Evolutionary conservation across 2,329 filamentous ascomycete genomes (phyloP).

Genomic region (Polytolypa hystricis): DNA sequence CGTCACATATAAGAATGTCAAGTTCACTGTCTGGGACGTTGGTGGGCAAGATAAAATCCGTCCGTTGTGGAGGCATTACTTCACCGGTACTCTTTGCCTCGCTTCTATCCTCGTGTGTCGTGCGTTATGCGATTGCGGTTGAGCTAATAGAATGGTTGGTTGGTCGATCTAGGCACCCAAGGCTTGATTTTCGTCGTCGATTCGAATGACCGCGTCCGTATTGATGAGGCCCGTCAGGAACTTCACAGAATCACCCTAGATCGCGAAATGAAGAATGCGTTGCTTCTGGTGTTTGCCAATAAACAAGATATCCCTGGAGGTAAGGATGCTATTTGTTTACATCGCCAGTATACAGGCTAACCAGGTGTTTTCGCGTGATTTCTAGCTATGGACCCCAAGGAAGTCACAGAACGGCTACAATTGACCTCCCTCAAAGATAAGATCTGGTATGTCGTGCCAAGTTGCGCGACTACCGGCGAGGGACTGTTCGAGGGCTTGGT

Average conservation of each 20-base stretch:
- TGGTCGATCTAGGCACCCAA: constrained; percentile 60
- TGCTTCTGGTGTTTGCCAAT: constrained; percentile 93
- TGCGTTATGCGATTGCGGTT: not conserved
- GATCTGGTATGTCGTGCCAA: constrained; percentile 76
- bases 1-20: constrained; percentile 97
- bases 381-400: constrained; percentile 64
- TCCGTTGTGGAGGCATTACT: constrained; percentile 96
- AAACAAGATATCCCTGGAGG: constrained; percentile 90
- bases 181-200: constrained; percentile 98
- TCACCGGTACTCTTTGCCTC: constrained; percentile 51
- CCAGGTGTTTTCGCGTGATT: not conserved
- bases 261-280: constrained; percentile 90
- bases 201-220: constrained; percentile 79
- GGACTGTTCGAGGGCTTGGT: constrained; percentile 70
- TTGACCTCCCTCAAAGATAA: constrained; percentile 69
- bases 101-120: not conserved
- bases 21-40: constrained; percentile 99
- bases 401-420: constrained; percentile 67
- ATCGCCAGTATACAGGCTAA: not conserved
- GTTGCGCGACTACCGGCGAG: constrained; percentile 70
- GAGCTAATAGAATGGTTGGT: constrained; percentile 1
- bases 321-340: constrained; percentile 29
- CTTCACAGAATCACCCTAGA: constrained; percentile 96
- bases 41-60: constrained; percentile 98
- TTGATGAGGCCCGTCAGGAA: constrained; percentile 87